phyloP scores from a whole-genome alignment of 2,329 filamentous ascomycete genomes.

The Aspergillus aculeatus region DNA sequence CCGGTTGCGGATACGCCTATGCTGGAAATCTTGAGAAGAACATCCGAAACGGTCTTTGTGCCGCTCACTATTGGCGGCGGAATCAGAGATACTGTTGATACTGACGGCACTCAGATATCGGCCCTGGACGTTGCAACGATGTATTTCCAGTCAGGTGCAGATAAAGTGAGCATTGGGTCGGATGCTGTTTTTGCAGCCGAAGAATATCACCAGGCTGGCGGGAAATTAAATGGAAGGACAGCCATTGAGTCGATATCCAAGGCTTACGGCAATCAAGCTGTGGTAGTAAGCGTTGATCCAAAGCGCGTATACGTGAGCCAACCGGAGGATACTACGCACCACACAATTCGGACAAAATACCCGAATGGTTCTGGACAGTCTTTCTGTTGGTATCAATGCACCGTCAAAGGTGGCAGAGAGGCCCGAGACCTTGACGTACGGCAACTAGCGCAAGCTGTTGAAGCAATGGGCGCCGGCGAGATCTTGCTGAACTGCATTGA shows the following conservation, averaged over 20 bases:
- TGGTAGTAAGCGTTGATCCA: slow-evolving; percentile 93
- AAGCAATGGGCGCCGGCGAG: slow-evolving; percentile 94
- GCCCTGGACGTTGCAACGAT: slow-evolving; percentile 91
- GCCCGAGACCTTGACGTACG: slow-evolving; percentile 91
- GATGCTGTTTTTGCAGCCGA: slow-evolving; percentile 93
- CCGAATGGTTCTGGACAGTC: slow-evolving; percentile 74
- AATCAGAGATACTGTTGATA: slow-evolving; percentile 88
- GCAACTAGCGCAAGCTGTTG: slow-evolving; percentile 81
- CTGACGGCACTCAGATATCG: slow-evolving; percentile 79
- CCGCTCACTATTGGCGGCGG: slow-evolving; percentile 94
- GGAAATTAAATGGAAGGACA: slow-evolving; percentile 72
- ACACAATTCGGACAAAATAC: slow-evolving; percentile 69
- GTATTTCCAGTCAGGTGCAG: slow-evolving; percentile 96
- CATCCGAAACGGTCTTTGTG: slow-evolving; percentile 90
- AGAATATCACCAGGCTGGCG: slow-evolving; percentile 74
- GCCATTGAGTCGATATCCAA: slow-evolving; percentile 93
- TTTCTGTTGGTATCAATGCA: slow-evolving; percentile 96
- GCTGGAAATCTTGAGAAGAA: slow-evolving; percentile 85
- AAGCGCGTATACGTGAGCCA: slow-evolving; percentile 80
- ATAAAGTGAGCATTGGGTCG: slow-evolving; percentile 95
- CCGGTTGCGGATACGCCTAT: slow-evolving; percentile 90
- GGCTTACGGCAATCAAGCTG: slow-evolving; percentile 94
- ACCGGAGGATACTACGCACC: slow-evolving; percentile 67
- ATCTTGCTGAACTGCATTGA: slow-evolving; percentile 97
- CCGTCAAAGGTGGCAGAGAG: slow-evolving; percentile 91